A percentile compares a stretch with the other conserved stretches of the same genome.
Conservation (phyloP, 495 filamentous ascomycete species). For the Penicillium tannophilum region DNA sequence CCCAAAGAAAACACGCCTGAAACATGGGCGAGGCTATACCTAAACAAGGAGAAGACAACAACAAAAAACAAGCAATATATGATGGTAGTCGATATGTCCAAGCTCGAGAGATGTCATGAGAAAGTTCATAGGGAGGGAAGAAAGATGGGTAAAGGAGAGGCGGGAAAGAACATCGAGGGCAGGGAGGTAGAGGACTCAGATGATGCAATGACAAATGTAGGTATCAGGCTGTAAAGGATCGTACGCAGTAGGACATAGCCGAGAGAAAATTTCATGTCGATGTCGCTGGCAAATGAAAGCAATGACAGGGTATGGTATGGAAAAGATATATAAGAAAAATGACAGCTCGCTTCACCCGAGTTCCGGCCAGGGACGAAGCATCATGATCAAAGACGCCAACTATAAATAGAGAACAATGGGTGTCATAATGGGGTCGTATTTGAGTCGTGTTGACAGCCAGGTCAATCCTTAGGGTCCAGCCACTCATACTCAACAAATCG, state of each 20-base stretch:
- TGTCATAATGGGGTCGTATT: conserved; percentile 14
- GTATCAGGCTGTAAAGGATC: conserved; percentile 30
- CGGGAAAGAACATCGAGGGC: conserved; percentile 9
- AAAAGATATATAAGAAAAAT: conserved; percentile 13
- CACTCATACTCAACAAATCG: conserved; percentile 35
- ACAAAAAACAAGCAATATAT: conserved; percentile 15
- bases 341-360: conserved; percentile 20
- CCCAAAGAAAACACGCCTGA: conserved; percentile 7
- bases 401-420: conserved; percentile 18
- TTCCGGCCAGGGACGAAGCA: conserved; percentile 30
- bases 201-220: conserved; percentile 9
- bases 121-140: not conserved
- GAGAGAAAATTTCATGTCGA: conserved; percentile 20
- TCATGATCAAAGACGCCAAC: conserved; percentile 20
- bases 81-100: conserved; percentile 28
- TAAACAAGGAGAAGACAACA: conserved; percentile 3
- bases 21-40: not conserved
- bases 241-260: conserved; percentile 28
- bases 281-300: conserved; percentile 21
- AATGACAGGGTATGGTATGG: conserved; percentile 25
- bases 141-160: conserved; percentile 7
- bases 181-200: conserved; percentile 6
- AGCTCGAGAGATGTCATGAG: conserved; percentile 20
- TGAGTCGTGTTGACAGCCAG: conserved; percentile 49
- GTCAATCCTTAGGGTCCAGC: conserved; percentile 48